Evolutionary conservation across 441 rosid species (phyloP), one percentile per base, ranked within the genome.

Genomic region (Biscutella auriculata): DNA sequence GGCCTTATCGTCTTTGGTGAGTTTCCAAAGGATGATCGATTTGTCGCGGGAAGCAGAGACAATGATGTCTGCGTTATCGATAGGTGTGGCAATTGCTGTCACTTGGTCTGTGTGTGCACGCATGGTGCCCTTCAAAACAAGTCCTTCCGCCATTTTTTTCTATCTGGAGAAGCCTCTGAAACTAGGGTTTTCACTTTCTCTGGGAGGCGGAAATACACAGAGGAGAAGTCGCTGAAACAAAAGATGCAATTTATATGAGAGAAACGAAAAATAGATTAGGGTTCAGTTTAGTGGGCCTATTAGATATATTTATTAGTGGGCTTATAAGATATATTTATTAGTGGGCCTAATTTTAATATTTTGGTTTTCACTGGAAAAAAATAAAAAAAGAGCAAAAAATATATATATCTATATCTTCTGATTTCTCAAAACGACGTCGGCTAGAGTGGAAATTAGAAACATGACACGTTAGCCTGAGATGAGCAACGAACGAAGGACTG

Each of bases 1-100:
- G 29, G 78, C 57, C 65, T 83, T 84, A 1, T 87, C 98, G 34
- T 86, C 97, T 75, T 84, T 88, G 54, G 83, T 79, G 27, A 92
- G 87, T 15, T 82, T 73, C 98, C 98, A 92, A 4, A 81, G 72
- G 58, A 92, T 84, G 76, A 88, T 76, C 25, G 97, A 88, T 71
- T 92, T 88, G 84, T 92, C 98, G 19, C 98, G 91, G 33, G 98
- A 92, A 16, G 98, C 70, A 3, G 87, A 63, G 67, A 92, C 98
- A 45, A 92, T 88, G 77, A 87, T 88, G 66, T 92, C 89, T 4
- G 89, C 54, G 77, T 92, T 88, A 58, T 92, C 97, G 48, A 84
- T 79, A 0, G 98, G 97, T 0, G 84, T 67, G 14, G 98, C 98
- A 60, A 88, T 88, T 10, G 97, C 98, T 0, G 98, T 93, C n/a